phyloP scores from a whole-genome alignment of 345 rosid species.

The Euclidium syriacum region DNA sequence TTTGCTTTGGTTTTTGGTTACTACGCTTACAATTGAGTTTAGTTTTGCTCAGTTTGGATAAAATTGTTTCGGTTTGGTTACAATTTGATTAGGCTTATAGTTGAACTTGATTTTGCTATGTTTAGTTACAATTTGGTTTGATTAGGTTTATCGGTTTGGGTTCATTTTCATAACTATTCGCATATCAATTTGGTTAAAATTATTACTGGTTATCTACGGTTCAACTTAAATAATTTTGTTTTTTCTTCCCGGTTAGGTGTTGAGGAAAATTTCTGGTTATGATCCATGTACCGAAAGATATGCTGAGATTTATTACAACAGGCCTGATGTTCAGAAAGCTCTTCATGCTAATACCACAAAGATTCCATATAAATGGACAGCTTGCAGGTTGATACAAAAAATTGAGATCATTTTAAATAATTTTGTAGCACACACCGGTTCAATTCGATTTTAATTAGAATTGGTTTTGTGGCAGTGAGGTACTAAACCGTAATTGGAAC shows the following conservation, averaged over 20 bases:
- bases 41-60: too few relatives aligned
- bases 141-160: not conserved
- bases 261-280: slow-evolving; percentile 66
- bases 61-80: too few relatives aligned
- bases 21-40: too few relatives aligned
- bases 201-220: not conserved
- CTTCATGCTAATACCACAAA: slow-evolving; percentile 73
- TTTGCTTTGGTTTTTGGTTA: too few relatives aligned
- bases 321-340: slow-evolving; percentile 85
- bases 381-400: slow-evolving; percentile 66
- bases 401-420: not conserved
- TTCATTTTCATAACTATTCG: not conserved
- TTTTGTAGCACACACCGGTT: not conserved
- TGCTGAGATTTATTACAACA: slow-evolving; percentile 90
- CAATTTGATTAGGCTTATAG: too few relatives aligned
- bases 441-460: not conserved
- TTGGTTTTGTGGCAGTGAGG: slow-evolving; percentile 44
- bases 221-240: not conserved
- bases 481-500: slow-evolving; percentile 87
- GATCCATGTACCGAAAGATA: slow-evolving; percentile 99
- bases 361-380: slow-evolving; percentile 88
- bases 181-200: not conserved
- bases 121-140: too few relatives aligned
- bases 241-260: slow-evolving; percentile 29
- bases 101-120: too few relatives aligned